Evolutionary conservation across 768 basidiomycete species (phyloP).

Genomic region (Rhizopogon vulgaris): DNA sequence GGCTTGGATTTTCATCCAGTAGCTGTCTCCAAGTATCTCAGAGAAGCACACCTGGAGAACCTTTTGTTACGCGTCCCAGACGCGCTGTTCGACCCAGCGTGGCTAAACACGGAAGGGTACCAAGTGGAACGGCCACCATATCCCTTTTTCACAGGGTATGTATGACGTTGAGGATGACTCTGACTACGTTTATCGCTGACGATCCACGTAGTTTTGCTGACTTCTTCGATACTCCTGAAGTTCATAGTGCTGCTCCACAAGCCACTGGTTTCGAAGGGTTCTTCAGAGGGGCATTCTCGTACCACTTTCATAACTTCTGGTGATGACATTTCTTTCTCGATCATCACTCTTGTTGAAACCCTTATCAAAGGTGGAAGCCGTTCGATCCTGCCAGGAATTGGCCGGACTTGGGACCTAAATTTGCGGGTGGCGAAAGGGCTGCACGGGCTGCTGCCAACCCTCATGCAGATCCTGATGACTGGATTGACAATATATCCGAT

Average conservation of each 20-base stretch:
- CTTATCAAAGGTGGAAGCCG: slow-evolving; percentile 74
- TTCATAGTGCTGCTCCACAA: slow-evolving; percentile 70
- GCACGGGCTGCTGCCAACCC: slow-evolving; percentile 38
- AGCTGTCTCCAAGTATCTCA: slow-evolving; percentile 81
- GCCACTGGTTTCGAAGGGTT: slow-evolving; percentile 86
- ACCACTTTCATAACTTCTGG: slow-evolving; percentile 95
- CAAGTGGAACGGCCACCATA: slow-evolving; percentile 89
- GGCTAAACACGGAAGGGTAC: slow-evolving; percentile 87
- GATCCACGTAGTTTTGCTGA: slow-evolving; percentile 57
- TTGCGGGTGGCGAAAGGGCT: slow-evolving; percentile 65
- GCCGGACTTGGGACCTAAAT: slow-evolving; percentile 81
- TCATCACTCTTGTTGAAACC: background rate
- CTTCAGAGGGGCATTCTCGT: slow-evolving; percentile 89
- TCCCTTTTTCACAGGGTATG: slow-evolving; percentile 84
- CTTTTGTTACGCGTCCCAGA: slow-evolving; percentile 80
- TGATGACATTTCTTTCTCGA: slow-evolving; percentile 23
- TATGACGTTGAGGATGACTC: slow-evolving; percentile 26
- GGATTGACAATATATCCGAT: slow-evolving; percentile 37
- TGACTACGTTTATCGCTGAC: background rate
- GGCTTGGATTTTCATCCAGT: slow-evolving; percentile 93
- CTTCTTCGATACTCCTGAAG: slow-evolving; percentile 71
- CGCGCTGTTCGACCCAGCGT: slow-evolving; percentile 90
- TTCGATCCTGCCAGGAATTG: slow-evolving; percentile 86
- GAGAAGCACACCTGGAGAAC: slow-evolving; percentile 74
- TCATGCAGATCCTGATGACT: slow-evolving; percentile 13